Conservation (phyloP, 106 monocot species). For the Apostasia shenzhenica region DNA sequence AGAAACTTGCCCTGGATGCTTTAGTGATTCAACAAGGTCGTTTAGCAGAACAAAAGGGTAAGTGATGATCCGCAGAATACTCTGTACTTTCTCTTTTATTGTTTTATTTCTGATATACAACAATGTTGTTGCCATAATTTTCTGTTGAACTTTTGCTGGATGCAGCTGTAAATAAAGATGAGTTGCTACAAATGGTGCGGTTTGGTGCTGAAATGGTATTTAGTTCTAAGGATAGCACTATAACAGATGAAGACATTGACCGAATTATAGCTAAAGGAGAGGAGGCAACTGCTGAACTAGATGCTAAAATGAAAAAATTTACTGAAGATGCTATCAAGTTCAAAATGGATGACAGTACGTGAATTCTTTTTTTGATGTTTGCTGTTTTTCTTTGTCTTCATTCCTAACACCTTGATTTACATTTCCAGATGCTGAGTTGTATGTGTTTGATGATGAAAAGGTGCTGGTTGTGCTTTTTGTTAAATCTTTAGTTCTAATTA, state of each 20-base stretch:
- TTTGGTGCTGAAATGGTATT: constrained; percentile 99
- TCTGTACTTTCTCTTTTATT: constrained; percentile 2
- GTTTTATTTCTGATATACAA: background rate
- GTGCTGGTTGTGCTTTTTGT: constrained; percentile 25
- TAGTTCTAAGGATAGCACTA: constrained; percentile 93
- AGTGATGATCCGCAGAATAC: background rate
- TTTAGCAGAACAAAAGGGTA: constrained; percentile 93
- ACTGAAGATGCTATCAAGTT: constrained; percentile 99
- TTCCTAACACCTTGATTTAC: constrained; percentile 2
- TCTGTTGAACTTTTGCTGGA: background rate
- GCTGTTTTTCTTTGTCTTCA: background rate
- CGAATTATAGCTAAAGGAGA: constrained; percentile 99
- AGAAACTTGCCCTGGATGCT: constrained; percentile 98
- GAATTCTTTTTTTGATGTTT: background rate
- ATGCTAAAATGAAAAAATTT: constrained; percentile 98
- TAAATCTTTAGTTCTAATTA: background rate
- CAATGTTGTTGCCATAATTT: background rate
- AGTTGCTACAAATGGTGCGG: constrained; percentile 96
- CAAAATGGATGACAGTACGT: constrained; percentile 99
- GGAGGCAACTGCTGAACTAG: constrained; percentile 94
- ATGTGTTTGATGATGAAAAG: constrained; percentile 94
- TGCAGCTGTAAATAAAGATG: constrained; percentile 98
- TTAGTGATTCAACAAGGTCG: constrained; percentile 99
- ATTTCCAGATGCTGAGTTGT: constrained; percentile 93
- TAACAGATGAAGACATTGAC: constrained; percentile 98